These are phyloP conservation scores for Colletotrichum sp. DNA, from an alignment of 2,329 filamentous ascomycete genomes.

Conservation along the genomic window DNA sequence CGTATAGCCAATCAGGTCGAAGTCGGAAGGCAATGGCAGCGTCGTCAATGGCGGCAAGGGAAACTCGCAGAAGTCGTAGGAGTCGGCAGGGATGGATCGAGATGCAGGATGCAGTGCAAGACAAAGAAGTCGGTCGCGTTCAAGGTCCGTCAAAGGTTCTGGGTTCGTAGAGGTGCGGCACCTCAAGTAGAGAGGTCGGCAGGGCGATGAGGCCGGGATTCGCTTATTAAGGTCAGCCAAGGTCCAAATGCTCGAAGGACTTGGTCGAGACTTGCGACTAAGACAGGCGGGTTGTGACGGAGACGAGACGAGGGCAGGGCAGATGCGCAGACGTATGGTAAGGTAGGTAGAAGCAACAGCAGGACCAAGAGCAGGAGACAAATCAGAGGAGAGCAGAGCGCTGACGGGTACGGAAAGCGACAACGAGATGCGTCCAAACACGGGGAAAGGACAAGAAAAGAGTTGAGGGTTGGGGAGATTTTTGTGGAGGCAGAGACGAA, in stretches of 20 bases:
- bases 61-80: background rate
- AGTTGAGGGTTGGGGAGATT: conserved; percentile 10
- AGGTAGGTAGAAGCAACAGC: background rate
- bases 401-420: background rate
- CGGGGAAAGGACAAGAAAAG: background rate
- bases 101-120: background rate
- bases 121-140: background rate
- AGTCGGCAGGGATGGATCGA: background rate
- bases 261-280: background rate
- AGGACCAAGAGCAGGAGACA: background rate
- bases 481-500: conserved; percentile 14
- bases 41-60: background rate
- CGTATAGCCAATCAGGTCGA: background rate
- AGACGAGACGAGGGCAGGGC: background rate
- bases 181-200: background rate
- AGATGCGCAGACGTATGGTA: background rate
- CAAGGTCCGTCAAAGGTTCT: background rate
- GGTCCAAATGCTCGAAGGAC: background rate
- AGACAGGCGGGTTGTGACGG: background rate
- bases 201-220: background rate
- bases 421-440: background rate
- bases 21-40: background rate
- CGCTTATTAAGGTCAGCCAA: conserved; percentile 12
- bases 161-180: background rate
- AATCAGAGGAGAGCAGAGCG: background rate